Base-by-base conservation (phyloP, 2,329 filamentous ascomycete genomes). In the Hymenoscyphus scutula region DNA sequence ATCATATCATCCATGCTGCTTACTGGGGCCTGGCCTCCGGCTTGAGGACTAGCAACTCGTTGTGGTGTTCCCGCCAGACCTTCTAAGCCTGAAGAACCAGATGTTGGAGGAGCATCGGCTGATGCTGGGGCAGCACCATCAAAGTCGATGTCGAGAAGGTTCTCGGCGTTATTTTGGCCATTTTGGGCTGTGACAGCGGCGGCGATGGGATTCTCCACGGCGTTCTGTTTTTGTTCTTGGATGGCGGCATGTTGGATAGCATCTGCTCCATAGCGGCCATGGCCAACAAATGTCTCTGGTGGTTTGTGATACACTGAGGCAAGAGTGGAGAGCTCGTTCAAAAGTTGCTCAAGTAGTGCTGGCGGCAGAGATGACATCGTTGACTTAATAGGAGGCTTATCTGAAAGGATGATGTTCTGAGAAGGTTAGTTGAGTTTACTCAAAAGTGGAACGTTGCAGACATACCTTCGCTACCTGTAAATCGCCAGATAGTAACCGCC, bases 301-400 rank as follows among this genome's bases (percentile, higher is more conserved):
- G 93, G 93, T 79, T 97, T 98, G 84, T 99, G 95, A 78, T 99
- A 99, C 25, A 99, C 95, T 1, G 94, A 98, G 7, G 95, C 92
- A 32, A 99, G 84, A 10, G 95, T 97, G 13, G 94, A 98, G 34
- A 99, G 85, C 76, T 99, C 94, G 10, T 84, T 83, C 8, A 99
- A 85, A n/a, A 99, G 86, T 75, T 92, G 89, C 65, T 99, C 94
- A 53, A 99, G 84, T 6, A 99, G 83, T 37, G 88, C 82, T 5
- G 90, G 84, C 1, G 95, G 92, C 32, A 98, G 83, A 62, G 91
- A 94, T 62, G 91, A 91, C 79, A 99, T 97, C 29, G 95, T 99
- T 25, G 92, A 94, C 45, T 90, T 88, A 73, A 99, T 99, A 32
- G 92, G 89, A 5, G 95, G 95, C 76, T 97, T 97, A 69, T 96